These are phyloP conservation scores for Pleurotus salmoneostramineus DNA, from an alignment of 768 basidiomycete genomes.

Conservation along the genomic window DNA sequence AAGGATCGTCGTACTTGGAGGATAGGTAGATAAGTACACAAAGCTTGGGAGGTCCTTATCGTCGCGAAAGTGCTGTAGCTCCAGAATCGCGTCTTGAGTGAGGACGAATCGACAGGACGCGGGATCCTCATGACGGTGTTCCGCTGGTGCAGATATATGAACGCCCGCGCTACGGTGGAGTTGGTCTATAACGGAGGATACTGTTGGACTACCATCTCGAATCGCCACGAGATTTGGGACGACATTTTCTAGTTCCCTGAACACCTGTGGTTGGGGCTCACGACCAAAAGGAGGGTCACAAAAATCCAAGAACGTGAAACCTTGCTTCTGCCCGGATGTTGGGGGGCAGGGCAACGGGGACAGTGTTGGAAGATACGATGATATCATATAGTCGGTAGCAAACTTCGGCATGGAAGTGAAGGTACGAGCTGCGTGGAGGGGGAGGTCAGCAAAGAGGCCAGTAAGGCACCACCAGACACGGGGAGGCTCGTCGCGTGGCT, in stretches of 20 bases:
- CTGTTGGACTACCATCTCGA: neutral
- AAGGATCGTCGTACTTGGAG: neutral
- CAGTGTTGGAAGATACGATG: slow-evolving; percentile 15
- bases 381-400: slow-evolving; percentile 6
- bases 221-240: neutral
- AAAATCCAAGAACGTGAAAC: neutral
- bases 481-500: neutral
- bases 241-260: neutral
- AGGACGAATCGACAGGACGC: neutral
- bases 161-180: neutral
- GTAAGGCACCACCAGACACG: slow-evolving; percentile 12
- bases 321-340: neutral
- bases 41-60: neutral
- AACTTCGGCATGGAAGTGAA: slow-evolving; percentile 11
- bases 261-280: neutral
- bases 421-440: slow-evolving; percentile 15
- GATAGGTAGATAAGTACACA: neutral
- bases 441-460: slow-evolving; percentile 7
- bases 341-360: neutral
- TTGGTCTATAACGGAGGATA: neutral
- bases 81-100: neutral
- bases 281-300: neutral
- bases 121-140: neutral
- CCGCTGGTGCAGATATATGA: neutral
- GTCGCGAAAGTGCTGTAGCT: neutral